These are phyloP conservation scores for Dicorynia guianensis DNA, from an alignment of 306 rosid genomes.

Conservation along the genomic window DNA sequence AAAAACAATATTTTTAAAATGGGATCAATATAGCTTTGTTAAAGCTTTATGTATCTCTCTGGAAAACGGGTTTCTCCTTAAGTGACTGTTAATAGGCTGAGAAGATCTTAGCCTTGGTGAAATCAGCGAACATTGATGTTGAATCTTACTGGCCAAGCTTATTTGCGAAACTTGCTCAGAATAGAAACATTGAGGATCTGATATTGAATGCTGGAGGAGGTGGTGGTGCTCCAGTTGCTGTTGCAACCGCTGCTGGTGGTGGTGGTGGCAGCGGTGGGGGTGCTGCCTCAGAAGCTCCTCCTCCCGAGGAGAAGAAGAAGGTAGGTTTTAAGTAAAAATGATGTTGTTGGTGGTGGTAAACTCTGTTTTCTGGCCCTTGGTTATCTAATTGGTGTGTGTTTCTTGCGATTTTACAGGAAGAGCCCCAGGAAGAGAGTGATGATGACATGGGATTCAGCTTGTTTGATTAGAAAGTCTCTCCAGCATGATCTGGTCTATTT, in stretches of 20 bases:
- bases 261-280: conserved; percentile 41
- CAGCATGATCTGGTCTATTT: neutral
- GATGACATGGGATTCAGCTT: conserved; percentile 74
- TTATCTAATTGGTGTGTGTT: conserved; percentile 31
- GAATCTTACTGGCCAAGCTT: conserved; percentile 74
- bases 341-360: neutral
- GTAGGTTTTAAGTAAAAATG: conserved; percentile 29
- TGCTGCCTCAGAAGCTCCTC: conserved; percentile 58
- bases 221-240: conserved; percentile 65
- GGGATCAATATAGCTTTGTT: neutral
- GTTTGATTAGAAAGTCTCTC: conserved; percentile 60
- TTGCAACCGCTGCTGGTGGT: conserved; percentile 53
- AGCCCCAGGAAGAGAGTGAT: conserved; percentile 71
- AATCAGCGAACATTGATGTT: conserved; percentile 59
- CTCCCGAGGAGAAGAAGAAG: conserved; percentile 76
- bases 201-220: conserved; percentile 62
- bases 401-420: conserved; percentile 51
- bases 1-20: too few species aligned
- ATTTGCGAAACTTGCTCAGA: conserved; percentile 80
- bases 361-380: neutral
- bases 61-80: conserved; percentile 41
- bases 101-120: conserved; percentile 66
- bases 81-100: conserved; percentile 57
- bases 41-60: neutral
- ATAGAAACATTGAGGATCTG: conserved; percentile 64